Percentiles rank a stretch among this genome's conserved stretches.
These are phyloP conservation scores for Colletotrichum siamense DNA, from an alignment of 2,329 filamentous ascomycete genomes.

Conservation along the genomic window DNA sequence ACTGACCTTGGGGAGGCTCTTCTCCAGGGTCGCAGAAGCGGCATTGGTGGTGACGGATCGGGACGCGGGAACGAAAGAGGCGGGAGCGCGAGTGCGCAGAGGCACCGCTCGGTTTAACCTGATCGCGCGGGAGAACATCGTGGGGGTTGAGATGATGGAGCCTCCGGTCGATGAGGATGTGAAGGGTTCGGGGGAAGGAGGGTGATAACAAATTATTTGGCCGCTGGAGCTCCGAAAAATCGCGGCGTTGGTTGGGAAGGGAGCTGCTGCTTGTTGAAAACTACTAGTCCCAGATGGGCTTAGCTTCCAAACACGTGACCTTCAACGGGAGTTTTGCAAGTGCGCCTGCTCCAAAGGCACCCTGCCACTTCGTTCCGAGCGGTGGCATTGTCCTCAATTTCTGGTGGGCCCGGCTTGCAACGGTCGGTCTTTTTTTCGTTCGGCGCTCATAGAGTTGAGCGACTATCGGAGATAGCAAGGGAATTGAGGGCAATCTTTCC, in stretches of 20 bases:
- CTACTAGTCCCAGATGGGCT: conserved; percentile 31
- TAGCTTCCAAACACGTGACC: conserved; percentile 33
- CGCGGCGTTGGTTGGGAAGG: conserved; percentile 42
- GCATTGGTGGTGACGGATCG: conserved; percentile 94
- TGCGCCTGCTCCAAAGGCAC: background rate
- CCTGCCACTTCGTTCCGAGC: background rate
- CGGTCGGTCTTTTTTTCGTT: conserved; percentile 5
- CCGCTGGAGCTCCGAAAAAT: conserved; percentile 48
- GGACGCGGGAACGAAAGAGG: conserved; percentile 54
- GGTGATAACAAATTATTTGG: conserved; percentile 34
- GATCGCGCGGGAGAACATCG: conserved; percentile 76
- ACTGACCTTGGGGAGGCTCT: conserved; percentile 62
- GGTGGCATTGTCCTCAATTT: background rate
- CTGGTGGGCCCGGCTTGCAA: conserved; percentile 14
- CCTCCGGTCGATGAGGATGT: conserved; percentile 37
- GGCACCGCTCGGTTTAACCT: conserved; percentile 66
- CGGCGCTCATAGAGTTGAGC: background rate
- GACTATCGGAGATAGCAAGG: conserved; percentile 11
- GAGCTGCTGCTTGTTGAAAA: conserved; percentile 40
- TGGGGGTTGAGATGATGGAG: conserved; percentile 29
- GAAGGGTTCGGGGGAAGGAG: conserved; percentile 30
- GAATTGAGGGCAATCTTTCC: background rate
- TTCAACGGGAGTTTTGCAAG: conserved; percentile 23
- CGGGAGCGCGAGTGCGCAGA: conserved; percentile 55
- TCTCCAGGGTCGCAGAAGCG: conserved; percentile 87